Evolutionary conservation across 768 basidiomycete species (phyloP), one percentile per base, ranked within the genome.

Genomic region (Suillus occidentalis): DNA sequence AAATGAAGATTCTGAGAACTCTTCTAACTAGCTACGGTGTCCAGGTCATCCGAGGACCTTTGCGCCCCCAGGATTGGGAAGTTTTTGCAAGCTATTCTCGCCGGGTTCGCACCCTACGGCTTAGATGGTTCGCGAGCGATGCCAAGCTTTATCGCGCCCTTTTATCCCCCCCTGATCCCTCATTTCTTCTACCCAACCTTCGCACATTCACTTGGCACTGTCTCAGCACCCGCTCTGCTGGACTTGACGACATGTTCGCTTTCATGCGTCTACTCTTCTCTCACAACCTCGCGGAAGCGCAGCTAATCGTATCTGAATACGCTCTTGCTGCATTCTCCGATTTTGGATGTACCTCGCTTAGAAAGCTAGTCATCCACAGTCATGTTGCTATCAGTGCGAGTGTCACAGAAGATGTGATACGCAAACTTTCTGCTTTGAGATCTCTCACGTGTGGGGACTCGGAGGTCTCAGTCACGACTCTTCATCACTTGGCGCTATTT

Each of bases 51-150:
- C 69, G 20, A 55, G 69, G 74, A 64, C 37, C 66, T 2, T 67
- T 75, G 67, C 56, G 56, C 2, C 64, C 25, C 4, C 25, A 72
- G 16, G 74, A 75, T 53, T 75, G 74, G 74, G 66, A 73, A 9
- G 42, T 73, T 58, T 75, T 75, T 59, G 69, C 73, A 28, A 64
- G 72, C 22, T 75, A 76, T 56, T 50, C 74, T 20, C 71, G 67
- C 34, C 70, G 75, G 22, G 74, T 75, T 6, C 75, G 73, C 37
- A 76, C 71, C n/a, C 61, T 75, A 52, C 25, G 73, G 72, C 61
- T 76, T 73, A 40, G 73, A 76, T 65, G 69, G 73, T 57, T 59
- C 20, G 74, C 71, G 3, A 74, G 73, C 1, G 67, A 75, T 49
- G 53, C 56, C 2, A 65, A 57, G 20, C 73, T 74, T 13, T 74